These are phyloP conservation scores for Cutaneotrichosporon sp. DNA, from an alignment of 1,284 basidiomycete species.

Conservation along the genomic window DNA sequence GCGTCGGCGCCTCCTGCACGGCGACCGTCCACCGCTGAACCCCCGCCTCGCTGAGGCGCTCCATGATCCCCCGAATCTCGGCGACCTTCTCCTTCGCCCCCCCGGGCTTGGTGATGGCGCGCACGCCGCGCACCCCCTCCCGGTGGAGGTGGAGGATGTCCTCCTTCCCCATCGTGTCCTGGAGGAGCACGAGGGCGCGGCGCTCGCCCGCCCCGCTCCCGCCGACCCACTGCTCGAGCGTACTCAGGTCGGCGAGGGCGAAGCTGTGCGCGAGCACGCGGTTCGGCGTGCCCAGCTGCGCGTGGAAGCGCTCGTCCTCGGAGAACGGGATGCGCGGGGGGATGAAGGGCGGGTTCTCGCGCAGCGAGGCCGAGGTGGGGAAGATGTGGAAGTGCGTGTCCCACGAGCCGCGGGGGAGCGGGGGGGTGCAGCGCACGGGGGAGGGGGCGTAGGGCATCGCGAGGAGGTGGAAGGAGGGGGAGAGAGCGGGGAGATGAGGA, in stretches of 20 bases:
- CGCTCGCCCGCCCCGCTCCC: background rate
- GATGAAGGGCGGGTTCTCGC: background rate
- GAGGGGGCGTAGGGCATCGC: background rate
- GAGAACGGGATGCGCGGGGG: slow-evolving; percentile 5
- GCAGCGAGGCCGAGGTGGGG: background rate
- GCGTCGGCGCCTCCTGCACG: slow-evolving; percentile 11
- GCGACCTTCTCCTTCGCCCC: background rate
- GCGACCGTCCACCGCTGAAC: slow-evolving; percentile 15
- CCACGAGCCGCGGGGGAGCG: slow-evolving; percentile 10
- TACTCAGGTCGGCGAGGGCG: slow-evolving; percentile 5
- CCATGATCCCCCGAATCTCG: background rate
- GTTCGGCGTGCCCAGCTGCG: slow-evolving; percentile 6
- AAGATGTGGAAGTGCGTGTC: slow-evolving; percentile 25
- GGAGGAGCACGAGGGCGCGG: slow-evolving; percentile 3
- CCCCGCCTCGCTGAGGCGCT: slow-evolving; percentile 7
- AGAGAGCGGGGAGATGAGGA: background rate
- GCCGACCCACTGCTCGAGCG: slow-evolving; percentile 1
- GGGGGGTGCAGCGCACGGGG: background rate
- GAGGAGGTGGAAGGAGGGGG: background rate
- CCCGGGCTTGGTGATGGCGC: background rate
- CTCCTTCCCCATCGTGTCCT: background rate
- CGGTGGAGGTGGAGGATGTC: background rate
- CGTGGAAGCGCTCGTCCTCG: slow-evolving; percentile 4
- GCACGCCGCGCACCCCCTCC: slow-evolving; percentile 13
- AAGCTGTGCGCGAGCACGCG: slow-evolving; percentile 15